Percentiles rank a stretch among this genome's conserved stretches.
Conservation (phyloP, 2,329 filamentous ascomycete genomes). For the Cylindrodendrum hubeiense region DNA sequence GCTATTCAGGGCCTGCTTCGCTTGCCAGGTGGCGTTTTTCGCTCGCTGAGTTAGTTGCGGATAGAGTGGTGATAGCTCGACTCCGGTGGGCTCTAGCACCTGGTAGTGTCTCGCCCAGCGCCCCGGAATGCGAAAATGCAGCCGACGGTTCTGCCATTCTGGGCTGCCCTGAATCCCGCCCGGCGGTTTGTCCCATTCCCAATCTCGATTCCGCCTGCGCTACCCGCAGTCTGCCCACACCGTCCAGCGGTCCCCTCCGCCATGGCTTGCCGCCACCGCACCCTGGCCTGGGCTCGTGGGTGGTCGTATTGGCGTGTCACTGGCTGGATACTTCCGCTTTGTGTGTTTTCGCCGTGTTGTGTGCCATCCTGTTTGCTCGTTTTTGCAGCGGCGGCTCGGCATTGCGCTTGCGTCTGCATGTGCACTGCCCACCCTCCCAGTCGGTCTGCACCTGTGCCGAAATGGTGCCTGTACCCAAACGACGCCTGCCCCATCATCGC, state of each 20-base stretch:
- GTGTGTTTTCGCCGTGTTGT: background rate
- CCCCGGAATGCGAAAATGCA: background rate
- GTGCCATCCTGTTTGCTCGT: background rate
- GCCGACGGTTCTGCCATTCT: background rate
- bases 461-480: background rate
- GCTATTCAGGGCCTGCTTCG: background rate
- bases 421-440: background rate
- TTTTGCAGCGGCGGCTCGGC: background rate
- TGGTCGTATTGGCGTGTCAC: background rate
- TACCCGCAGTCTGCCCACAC: background rate
- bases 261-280: no score
- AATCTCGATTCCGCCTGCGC: background rate
- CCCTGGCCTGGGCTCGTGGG: background rate
- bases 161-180: background rate
- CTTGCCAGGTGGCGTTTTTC: slow-evolving; percentile 2
- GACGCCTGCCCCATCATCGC: background rate
- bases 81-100: background rate
- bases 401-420: background rate
- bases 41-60: slow-evolving; percentile 1
- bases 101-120: background rate
- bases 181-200: background rate
- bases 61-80: slow-evolving; percentile 16
- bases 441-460: background rate
- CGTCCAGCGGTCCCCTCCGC: background rate
- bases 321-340: background rate